Evolutionary conservation across 1,284 basidiomycete species (phyloP), one percentile per base, ranked within the genome.

Genomic region (Rhodotorula sp.): DNA sequence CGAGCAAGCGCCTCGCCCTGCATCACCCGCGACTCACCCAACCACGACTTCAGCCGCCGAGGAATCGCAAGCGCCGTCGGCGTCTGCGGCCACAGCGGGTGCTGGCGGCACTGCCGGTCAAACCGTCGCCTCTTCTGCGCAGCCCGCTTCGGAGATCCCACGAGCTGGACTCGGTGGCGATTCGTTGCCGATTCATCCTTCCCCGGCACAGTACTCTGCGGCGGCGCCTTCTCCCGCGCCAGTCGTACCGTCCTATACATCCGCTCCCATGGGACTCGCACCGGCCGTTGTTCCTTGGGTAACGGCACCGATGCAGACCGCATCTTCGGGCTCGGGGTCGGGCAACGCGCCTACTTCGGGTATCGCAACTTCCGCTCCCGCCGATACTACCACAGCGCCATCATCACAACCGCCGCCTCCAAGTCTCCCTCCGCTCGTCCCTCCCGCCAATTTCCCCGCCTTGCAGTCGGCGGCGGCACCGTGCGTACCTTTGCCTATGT

Each of bases 141-240:
- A 43, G 39, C 10, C 39, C 39, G 39, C 39, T 43, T 12, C 39
- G 39, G 39, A 43, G 5, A 8, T 57, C 2, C 43, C 56, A 5
- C 64, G 57, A 7, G 47, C 64, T 0, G 64, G 64, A 5, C 14
- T 31, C 10, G 64, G 64, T 0, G 47, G 31, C 5, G 54, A 65
- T 31, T 65, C 64, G 7, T 34, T 65, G 4, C 64, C 64, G 15
- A 39, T 58, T 23, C 58, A 51, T 43, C 64, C 60, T 5, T 49
- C 59, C 29, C 59, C 59, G 15, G 59, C 59, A 3, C 43, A 49
- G 14, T 14, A 12, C 26, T 29, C 54, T 0, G 15, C 34, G 23
- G 23, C 20, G 5, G 15, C 49, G 23, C 18, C 61, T 23, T 23
- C 15, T 23, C 21, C 23, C 21, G 46, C 34, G 26, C 26, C 56